Conservation (phyloP, 257 asterid genomes). For the Linaria vulgaris region DNA sequence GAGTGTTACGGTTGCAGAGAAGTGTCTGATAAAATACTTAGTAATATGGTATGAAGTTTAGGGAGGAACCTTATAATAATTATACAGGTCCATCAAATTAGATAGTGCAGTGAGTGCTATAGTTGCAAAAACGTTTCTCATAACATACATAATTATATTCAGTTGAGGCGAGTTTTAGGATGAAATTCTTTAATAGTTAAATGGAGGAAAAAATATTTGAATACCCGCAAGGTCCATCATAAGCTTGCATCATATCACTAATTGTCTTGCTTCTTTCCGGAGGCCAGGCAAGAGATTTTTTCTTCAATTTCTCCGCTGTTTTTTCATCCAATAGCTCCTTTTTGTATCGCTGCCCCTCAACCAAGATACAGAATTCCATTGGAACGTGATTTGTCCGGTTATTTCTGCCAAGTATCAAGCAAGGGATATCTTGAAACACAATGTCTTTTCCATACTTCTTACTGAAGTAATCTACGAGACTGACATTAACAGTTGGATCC, state of each 20-base stretch:
- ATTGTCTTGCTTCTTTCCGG: constrained; percentile 40
- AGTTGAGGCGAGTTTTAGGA: neutral
- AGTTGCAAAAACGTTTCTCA: neutral
- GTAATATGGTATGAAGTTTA: too few species aligned
- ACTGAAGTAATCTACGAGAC: constrained; percentile 49
- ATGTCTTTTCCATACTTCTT: constrained; percentile 50
- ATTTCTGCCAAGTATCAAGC: constrained; percentile 52
- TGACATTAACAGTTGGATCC: constrained; percentile 35
- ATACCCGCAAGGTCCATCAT: constrained; percentile 81
- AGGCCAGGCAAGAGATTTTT: constrained; percentile 47
- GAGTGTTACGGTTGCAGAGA: too few species aligned
- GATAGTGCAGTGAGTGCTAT: neutral
- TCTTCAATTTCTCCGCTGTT: constrained; percentile 29
- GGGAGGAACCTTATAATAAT: too few species aligned
- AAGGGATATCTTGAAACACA: constrained; percentile 44
- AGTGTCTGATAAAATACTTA: too few species aligned
- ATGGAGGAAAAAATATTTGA: constrained; percentile 16
- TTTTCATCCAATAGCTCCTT: constrained; percentile 51
- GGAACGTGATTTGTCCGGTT: constrained; percentile 52
- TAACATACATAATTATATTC: neutral
- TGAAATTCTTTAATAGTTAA: neutral
- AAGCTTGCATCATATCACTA: constrained; percentile 48
- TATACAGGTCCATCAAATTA: neutral
- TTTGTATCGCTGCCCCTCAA: constrained; percentile 60
- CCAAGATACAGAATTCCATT: constrained; percentile 65